phyloP scores from a whole-genome alignment of 164 flowering plant species.

The Echeveria elegans region DNA sequence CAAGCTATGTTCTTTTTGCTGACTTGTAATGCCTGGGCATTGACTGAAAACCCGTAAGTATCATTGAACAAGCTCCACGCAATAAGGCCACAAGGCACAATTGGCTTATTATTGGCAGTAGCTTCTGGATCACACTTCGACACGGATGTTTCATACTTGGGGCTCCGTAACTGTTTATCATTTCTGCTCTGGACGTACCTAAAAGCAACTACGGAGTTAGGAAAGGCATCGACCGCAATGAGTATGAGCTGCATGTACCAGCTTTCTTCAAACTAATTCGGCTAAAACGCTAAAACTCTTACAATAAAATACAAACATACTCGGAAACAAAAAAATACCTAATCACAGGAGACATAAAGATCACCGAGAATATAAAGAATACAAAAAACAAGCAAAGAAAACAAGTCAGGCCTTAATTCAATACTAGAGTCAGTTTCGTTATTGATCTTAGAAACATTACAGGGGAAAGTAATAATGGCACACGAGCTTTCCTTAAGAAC shows the following conservation, averaged over 20 bases:
- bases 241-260: not conserved
- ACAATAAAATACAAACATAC: not conserved
- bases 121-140: conserved; percentile 47
- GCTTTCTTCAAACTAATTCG: not conserved
- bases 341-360: not conserved
- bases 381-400: not conserved
- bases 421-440: not conserved
- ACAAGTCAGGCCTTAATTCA: not conserved
- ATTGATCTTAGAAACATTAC: not conserved
- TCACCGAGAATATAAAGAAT: not conserved
- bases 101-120: conserved; percentile 18
- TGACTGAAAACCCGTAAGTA: conserved; percentile 49
- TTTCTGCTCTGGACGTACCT: conserved; percentile 80
- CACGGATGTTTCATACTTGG: conserved; percentile 19
- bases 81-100: conserved; percentile 83
- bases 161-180: conserved; percentile 53
- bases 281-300: not conserved
- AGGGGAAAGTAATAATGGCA: not conserved
- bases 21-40: conserved; percentile 26
- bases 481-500: not conserved
- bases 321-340: not conserved
- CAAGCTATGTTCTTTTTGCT: conserved; percentile 77
- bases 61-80: conserved; percentile 92
- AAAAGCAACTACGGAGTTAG: conserved; percentile 10
- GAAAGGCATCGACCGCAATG: not conserved